A percentile compares a stretch with the other conserved stretches of the same genome.
Evolutionary conservation across 2,329 filamentous ascomycete species (phyloP).

Genomic region (Beauveria pseudobassiana): DNA sequence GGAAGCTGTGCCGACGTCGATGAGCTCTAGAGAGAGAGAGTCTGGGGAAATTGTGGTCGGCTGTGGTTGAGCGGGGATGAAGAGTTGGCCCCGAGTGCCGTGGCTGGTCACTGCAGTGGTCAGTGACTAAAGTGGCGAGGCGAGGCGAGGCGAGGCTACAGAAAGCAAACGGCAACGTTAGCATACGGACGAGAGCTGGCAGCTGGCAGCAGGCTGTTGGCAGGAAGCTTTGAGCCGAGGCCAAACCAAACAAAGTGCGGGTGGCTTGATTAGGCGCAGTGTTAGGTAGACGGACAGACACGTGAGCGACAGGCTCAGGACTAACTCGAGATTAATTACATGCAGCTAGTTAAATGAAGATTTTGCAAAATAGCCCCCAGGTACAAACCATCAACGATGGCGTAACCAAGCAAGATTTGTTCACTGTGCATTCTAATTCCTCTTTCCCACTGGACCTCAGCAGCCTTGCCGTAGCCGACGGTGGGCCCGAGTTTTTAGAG

Average conservation of each 20-base stretch:
- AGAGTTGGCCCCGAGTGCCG: constrained; percentile 7
- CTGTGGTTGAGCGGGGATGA: neutral
- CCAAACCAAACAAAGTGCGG: neutral
- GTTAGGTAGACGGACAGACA: neutral
- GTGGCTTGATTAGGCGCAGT: neutral
- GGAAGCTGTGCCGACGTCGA: neutral
- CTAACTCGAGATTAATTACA: no score
- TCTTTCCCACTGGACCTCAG: no score
- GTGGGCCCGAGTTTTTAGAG: no score
- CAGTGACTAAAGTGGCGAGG: neutral
- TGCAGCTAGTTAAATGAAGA: no score
- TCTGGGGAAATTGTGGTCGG: neutral
- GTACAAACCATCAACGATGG: neutral
- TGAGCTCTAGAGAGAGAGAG: neutral
- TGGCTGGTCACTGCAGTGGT: neutral
- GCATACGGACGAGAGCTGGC: neutral
- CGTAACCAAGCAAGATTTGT: no score
- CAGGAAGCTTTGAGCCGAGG: neutral
- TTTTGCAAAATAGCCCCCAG: neutral
- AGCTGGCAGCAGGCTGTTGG: neutral
- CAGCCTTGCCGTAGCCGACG: no score
- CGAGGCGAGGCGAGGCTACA: neutral
- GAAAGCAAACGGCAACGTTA: neutral
- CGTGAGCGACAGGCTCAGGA: neutral
- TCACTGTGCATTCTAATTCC: no score